Percentiles rank a stretch among this genome's conserved stretches.
phyloP scores from a whole-genome alignment of 176 grass and related monocot species.

The Aegilops tauschii region DNA sequence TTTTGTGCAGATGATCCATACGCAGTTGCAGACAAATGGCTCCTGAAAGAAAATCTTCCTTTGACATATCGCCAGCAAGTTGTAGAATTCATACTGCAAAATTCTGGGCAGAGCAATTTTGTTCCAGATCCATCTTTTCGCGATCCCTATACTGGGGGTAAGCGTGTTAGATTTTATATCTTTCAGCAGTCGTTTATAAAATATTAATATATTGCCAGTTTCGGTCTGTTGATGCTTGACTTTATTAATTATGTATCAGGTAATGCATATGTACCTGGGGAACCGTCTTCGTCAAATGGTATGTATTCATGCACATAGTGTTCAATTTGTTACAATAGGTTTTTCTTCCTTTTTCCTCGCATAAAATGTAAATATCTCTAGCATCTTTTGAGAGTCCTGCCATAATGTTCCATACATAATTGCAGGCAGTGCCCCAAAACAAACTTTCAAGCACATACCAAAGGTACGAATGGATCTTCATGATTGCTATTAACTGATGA shows the following conservation, averaged over 20 bases:
- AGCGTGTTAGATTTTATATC: slow-evolving; percentile 18
- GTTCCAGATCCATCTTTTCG: slow-evolving; percentile 83
- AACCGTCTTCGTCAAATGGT: slow-evolving; percentile 69
- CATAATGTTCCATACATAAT: slow-evolving; percentile 13
- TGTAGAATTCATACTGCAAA: slow-evolving; percentile 97
- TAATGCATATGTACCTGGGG: slow-evolving; percentile 86
- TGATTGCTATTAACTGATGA: neutral
- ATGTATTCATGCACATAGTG: slow-evolving; percentile 2
- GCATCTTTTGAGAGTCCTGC: neutral
- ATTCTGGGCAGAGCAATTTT: slow-evolving; percentile 82
- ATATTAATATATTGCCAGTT: slow-evolving; percentile 8
- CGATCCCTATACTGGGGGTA: slow-evolving; percentile 96
- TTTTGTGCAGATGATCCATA: slow-evolving; percentile 85
- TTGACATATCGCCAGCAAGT: slow-evolving; percentile 89
- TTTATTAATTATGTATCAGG: slow-evolving; percentile 52
- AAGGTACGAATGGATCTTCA: slow-evolving; percentile 48
- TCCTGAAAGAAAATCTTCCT: slow-evolving; percentile 90
- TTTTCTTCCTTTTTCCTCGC: neutral
- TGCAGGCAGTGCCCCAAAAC: slow-evolving; percentile 53
- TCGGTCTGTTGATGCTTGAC: slow-evolving; percentile 5
- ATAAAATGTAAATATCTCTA: neutral
- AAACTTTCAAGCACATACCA: slow-evolving; percentile 94
- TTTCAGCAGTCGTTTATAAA: slow-evolving; percentile 10
- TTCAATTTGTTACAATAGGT: neutral
- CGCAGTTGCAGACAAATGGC: slow-evolving; percentile 85